A percentile compares a stretch with the other conserved stretches of the same genome.
These are phyloP conservation scores for Omphalea diandra DNA, from an alignment of 441 rosid species.

Conservation along the genomic window DNA sequence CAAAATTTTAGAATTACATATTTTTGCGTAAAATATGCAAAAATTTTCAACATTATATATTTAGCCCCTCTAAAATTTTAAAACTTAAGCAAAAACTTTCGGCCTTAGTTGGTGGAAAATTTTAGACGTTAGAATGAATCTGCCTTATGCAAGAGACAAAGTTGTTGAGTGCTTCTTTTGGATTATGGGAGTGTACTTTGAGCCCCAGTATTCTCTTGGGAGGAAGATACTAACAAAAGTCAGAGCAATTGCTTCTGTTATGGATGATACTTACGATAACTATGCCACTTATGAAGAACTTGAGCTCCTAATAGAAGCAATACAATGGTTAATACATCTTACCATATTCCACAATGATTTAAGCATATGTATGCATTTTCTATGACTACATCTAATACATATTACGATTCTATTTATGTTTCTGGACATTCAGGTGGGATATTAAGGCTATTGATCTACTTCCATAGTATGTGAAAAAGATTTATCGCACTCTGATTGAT, in stretches of 20 bases:
- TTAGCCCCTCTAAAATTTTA: too few relatives aligned
- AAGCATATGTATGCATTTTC: too few relatives aligned
- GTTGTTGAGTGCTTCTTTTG: slow-evolving; percentile 18
- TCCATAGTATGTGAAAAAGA: slow-evolving; percentile 35
- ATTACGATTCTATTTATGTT: not conserved
- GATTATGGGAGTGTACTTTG: slow-evolving; percentile 10
- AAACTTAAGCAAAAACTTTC: too few relatives aligned
- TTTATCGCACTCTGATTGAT: slow-evolving; percentile 6
- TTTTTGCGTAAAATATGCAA: too few relatives aligned
- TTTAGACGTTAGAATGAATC: slow-evolving; percentile 6
- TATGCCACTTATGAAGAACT: slow-evolving; percentile 29
- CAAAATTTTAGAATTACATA: too few relatives aligned
- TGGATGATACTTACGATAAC: slow-evolving; percentile 34
- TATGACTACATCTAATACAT: too few relatives aligned
- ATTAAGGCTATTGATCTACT: slow-evolving; percentile 16
- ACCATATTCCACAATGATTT: too few relatives aligned
- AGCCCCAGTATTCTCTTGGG: slow-evolving; percentile 18
- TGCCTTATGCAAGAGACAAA: slow-evolving; percentile 23
- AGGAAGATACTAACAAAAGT: slow-evolving; percentile 28
- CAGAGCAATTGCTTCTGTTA: slow-evolving; percentile 2
- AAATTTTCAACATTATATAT: too few relatives aligned
- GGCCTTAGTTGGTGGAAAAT: slow-evolving; percentile 36
- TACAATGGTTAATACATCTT: slow-evolving; percentile 19
- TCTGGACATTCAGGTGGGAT: slow-evolving; percentile 35
- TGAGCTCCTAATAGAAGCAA: slow-evolving; percentile 23